Conservation (phyloP, 1,139 yeast species). For the Sugiyamaella castrensis region DNA sequence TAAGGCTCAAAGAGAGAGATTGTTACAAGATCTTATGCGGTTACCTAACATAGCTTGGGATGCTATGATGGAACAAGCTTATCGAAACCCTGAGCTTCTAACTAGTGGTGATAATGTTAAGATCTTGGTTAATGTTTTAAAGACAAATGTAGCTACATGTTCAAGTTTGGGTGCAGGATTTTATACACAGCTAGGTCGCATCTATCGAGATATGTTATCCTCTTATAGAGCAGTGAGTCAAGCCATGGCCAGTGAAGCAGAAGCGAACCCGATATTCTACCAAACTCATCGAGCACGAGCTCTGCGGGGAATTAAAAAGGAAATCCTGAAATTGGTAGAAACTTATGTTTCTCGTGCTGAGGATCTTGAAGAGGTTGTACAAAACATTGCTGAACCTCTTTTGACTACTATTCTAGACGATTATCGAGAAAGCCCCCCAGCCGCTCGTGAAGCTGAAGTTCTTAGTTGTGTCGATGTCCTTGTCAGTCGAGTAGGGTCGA, state of each 20-base stretch:
- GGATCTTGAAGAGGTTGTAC: constrained; percentile 79
- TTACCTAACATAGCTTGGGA: constrained; percentile 95
- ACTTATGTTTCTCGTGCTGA: constrained; percentile 85
- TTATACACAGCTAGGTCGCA: constrained; percentile 80
- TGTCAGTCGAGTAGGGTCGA: constrained; percentile 78
- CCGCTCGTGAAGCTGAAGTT: constrained; percentile 97
- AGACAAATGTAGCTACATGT: constrained; percentile 93
- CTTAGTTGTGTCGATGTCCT: constrained; percentile 91
- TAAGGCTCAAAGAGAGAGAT: constrained; percentile 61
- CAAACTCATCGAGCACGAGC: constrained; percentile 93
- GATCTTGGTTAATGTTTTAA: constrained; percentile 86
- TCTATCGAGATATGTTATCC: constrained; percentile 86
- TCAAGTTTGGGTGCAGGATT: constrained; percentile 89
- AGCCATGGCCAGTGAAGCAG: constrained; percentile 48
- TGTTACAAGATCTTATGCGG: constrained; percentile 77
- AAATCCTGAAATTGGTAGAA: constrained; percentile 83
- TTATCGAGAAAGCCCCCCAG: constrained; percentile 84
- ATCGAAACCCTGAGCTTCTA: constrained; percentile 79
- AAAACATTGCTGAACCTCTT: constrained; percentile 78
- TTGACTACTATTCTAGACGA: constrained; percentile 86
- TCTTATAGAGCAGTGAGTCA: constrained; percentile 85
- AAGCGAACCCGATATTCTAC: constrained; percentile 45
- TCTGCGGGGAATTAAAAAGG: constrained; percentile 93
- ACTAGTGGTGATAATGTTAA: constrained; percentile 85
- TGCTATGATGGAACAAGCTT: constrained; percentile 84